phyloP scores from a whole-genome alignment of 129 eudicot genomes.

The Arctium minus region DNA sequence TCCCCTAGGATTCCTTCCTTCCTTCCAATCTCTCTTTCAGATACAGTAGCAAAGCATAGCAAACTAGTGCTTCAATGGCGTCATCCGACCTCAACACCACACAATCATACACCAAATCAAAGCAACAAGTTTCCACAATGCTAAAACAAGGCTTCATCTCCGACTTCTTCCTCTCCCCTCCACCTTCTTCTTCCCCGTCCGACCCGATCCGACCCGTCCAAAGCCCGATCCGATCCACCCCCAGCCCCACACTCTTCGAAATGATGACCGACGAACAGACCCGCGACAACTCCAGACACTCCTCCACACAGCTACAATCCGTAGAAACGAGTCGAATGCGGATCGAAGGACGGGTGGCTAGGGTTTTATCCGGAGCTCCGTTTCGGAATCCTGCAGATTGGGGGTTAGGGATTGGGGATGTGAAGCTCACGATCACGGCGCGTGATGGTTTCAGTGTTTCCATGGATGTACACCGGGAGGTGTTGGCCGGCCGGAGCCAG shows the following conservation, averaged over 20 bases:
- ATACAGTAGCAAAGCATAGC: background rate
- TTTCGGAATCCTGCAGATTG: constrained; percentile 38
- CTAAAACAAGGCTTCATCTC: constrained; percentile 85
- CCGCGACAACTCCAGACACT: constrained; percentile 36
- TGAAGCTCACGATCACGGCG: constrained; percentile 63
- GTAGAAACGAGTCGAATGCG: constrained; percentile 18
- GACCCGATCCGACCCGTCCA: constrained; percentile 45
- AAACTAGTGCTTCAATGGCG: constrained; percentile 38
- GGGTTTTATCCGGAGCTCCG: constrained; percentile 54
- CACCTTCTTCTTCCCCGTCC: constrained; percentile 26
- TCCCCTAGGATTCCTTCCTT: constrained; percentile 9
- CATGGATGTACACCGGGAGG: constrained; percentile 72
- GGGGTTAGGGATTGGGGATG: constrained; percentile 66
- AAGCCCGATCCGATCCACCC: constrained; percentile 50
- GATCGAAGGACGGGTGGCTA: constrained; percentile 49
- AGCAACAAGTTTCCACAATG: constrained; percentile 75
- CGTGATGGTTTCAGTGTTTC: constrained; percentile 63
- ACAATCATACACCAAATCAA: constrained; percentile 22
- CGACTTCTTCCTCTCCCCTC: constrained; percentile 62
- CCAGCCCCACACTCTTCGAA: constrained; percentile 77
- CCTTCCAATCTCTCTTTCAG: background rate
- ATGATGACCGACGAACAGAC: constrained; percentile 80
- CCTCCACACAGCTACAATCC: background rate
- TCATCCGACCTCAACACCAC: constrained; percentile 23
- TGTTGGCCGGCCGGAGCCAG: constrained; percentile 56